Base-by-base conservation (phyloP, 208 protist species). In the Leishmania aethiopica region DNA sequence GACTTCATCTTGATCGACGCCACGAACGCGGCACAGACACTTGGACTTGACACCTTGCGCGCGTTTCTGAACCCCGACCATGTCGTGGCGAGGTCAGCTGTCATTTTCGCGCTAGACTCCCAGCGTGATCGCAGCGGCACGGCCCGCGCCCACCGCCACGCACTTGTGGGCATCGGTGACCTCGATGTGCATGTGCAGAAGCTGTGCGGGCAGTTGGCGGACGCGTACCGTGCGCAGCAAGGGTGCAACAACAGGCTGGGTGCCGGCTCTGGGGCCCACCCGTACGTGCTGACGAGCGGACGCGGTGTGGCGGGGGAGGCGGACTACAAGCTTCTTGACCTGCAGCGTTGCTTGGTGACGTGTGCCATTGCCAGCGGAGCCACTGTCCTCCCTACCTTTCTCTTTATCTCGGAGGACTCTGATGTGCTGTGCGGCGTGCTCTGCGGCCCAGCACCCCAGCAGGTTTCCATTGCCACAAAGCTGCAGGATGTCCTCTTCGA, bases 391-490 rank as follows among this genome's bases (percentile, higher is more conserved):
- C 94, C 94, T 2, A 87, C 70, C 8, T 95, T 97, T 77, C 92
- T 95, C 57, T 93, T 97, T 53, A 84, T 97, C 59, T 96, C 94
- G 28, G 94, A 97, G 66, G 94, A 97, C 76, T 97, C 94, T 1
- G 94, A 97, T 85, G 85, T 97, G 40, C 81, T 96, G 1, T 96
- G 93, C 73, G 93, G 94, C 0, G 89, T 88, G 7, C 87, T 97
- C 42, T 97, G 94, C 84, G 94, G 94, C 1, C 94, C 94, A 5
- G 88, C 88, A 1, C 91, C 94, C 22, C 90, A 96, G 49, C 86
- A 80, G 11, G 87, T 92, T 6, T 92, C 86, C 49, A 94, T 97
- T 82, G 94, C 92, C 55, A 97, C 94, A 15, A 92, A 83, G 49
- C 77, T 97, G 45, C 92, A 90, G 73, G 92, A 96, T 72, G 95